Conservation (phyloP, 2,329 filamentous ascomycete species). For the Trichoderma asperellum region DNA sequence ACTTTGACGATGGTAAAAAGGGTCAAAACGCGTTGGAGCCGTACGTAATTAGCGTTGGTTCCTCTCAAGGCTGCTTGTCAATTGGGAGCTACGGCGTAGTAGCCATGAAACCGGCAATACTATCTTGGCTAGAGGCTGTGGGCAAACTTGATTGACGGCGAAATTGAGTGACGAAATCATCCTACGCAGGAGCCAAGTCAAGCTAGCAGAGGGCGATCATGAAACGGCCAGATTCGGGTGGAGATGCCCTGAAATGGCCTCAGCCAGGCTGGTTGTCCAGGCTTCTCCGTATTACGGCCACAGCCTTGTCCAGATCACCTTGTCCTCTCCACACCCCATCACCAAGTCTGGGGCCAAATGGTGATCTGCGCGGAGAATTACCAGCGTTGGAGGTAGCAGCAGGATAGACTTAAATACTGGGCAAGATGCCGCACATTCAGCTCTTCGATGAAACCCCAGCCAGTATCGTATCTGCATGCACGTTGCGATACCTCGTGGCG, state of each 20-base stretch:
- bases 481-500: slow-evolving; percentile 8
- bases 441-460: slow-evolving; percentile 17
- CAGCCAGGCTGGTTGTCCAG: background rate
- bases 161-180: slow-evolving; percentile 6
- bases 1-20: background rate
- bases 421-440: slow-evolving; percentile 13
- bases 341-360: background rate
- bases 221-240: background rate
- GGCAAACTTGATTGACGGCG: background rate
- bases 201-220: background rate
- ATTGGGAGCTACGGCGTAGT: background rate
- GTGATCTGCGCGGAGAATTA: slow-evolving; percentile 21
- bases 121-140: background rate
- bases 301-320: slow-evolving; percentile 9
- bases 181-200: background rate
- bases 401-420: slow-evolving; percentile 17
- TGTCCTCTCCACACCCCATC: slow-evolving; percentile 9
- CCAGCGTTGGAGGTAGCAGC: slow-evolving; percentile 5
- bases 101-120: background rate
- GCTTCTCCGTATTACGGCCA: slow-evolving; percentile 21
- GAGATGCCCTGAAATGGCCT: background rate
- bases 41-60: slow-evolving; percentile 22
- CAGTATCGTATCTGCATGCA: slow-evolving; percentile 20
- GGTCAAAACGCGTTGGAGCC: background rate
- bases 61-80: background rate